Conservation (phyloP, 2,329 filamentous ascomycete genomes). For the Westerdykella ornata region DNA sequence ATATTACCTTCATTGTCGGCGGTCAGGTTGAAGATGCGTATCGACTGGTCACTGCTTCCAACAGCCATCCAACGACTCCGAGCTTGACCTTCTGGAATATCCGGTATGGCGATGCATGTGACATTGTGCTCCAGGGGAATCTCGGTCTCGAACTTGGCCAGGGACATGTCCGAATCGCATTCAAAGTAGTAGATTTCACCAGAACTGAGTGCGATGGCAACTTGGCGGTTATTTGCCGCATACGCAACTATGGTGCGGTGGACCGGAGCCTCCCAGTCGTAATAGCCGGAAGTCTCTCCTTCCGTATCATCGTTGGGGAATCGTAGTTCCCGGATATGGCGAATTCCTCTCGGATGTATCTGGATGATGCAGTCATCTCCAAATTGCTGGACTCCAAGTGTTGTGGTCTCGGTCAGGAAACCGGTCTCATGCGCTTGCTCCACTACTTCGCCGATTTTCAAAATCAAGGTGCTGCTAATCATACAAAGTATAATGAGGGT, state of each 20-base stretch:
- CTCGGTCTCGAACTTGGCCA: constrained; percentile 89
- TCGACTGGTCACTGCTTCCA: constrained; percentile 92
- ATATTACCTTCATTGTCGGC: constrained; percentile 64
- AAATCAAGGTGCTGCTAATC: constrained; percentile 78
- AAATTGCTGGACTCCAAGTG: constrained; percentile 85
- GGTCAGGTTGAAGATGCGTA: constrained; percentile 83
- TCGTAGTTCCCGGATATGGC: constrained; percentile 67
- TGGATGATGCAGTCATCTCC: constrained; percentile 90
- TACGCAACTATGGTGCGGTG: constrained; percentile 94
- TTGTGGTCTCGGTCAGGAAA: constrained; percentile 81
- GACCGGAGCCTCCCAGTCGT: constrained; percentile 89
- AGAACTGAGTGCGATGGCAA: constrained; percentile 87
- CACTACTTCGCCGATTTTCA: constrained; percentile 94
- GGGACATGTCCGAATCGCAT: constrained; percentile 82
- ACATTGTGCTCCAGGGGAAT: constrained; percentile 94
- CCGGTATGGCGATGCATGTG: constrained; percentile 86
- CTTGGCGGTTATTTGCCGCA: constrained; percentile 85
- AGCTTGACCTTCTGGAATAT: constrained; percentile 81
- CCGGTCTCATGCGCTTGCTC: constrained; percentile 92
- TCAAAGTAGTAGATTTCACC: constrained; percentile 98
- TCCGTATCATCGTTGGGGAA: constrained; percentile 21
- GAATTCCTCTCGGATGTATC: constrained; percentile 92
- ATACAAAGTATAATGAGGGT: constrained; percentile 95
- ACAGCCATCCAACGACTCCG: constrained; percentile 92
- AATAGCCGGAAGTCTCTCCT: constrained; percentile 54